Base-by-base conservation (phyloP, 768 basidiomycete species). In the Podaxis sp. region DNA sequence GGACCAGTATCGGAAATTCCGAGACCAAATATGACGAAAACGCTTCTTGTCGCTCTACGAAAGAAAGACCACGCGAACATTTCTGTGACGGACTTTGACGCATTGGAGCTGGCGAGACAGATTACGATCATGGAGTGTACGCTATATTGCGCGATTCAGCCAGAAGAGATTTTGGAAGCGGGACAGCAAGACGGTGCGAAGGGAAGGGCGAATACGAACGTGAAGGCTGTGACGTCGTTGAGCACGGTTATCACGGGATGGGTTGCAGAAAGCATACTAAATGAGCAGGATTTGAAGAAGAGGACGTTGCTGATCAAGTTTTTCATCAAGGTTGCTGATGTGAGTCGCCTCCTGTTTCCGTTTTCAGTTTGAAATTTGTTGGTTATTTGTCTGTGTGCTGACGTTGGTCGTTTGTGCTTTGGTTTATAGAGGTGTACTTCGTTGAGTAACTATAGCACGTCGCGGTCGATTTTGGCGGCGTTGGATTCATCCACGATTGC, bases 401-500 rank as follows among this genome's bases (percentile, higher is more conserved):
- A 53, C 59, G 63, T 61, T 64, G 53, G 41, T 33, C 29, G 7
- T 9, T 9, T 8, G 29, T 8, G 29, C 9, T 33, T 33, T 33
- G 29, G 40, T 38, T 61, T 61, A 22, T 67, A 98, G 96, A 90
- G 94, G 40, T 96, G 94, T 75, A 84, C 88, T 6, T 76, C 81
- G 2, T 69, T 98, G 66, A 80, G 89, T 64, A 99, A 99, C 74
- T 98, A 90, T 72, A 96, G 94, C 67, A 95, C 94, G 4, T 86
- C 94, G 41, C 87, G 95, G 36, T 92, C 96, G 13, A 90, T 99
- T 68, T 79, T 98, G 55, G 96, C 94, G 8, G 96, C 96, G 4
- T 80, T 99, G 63, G 96, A 98, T 73, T 96, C 94, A 15, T 96
- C 95, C 17, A 97, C 94, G 1, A 96, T 99, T 66, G 85, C 94